Base-by-base conservation (phyloP, 495 filamentous ascomycete genomes). In the Penicillium odoratum region DNA sequence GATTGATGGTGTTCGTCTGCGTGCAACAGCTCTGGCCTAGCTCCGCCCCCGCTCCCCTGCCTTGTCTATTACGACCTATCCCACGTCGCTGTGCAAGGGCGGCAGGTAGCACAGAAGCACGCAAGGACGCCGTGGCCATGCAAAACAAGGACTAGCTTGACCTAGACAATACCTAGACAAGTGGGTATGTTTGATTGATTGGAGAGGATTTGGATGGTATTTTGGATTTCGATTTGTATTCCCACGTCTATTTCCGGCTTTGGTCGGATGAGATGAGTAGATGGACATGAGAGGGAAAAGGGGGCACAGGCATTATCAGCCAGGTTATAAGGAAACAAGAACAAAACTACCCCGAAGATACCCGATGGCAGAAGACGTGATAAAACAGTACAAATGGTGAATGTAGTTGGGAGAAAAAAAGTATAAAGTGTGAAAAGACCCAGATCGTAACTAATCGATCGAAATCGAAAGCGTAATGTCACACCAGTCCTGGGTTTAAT, bases 401-500 rank as follows among this genome's bases (percentile, higher is more conserved):
- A 38, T 10, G 21, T 38, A 4, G 25, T 25, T 26, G 25, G 8
- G 16, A 30, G 36, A 21, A 51, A 51, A 51, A 38, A 49, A 33
- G n/a, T 18, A 30, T 26, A n/a, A 21, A 48, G 45, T 33, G 38
- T 40, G 15, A 15, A 25, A 52, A 48, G 33, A 28, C 21, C 26
- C 25, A 48, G 10, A 33, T 47, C 9, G 30, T 46, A 48, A 34
- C n/a, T 38, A 45, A 51, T 62, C 54, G 51, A 61, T 40, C 43
- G 13, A 25, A 53, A 45, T 55, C 29, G 9, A 30, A 45, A 43
- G 25, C n/a, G 30, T 46, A 15, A 60, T 30, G 64, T 64, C 29
- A 57, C 66, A 66, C 64, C 49, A 52, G 66, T 59, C 61, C 46
- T 42, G 26, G 40, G 50, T 63, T 51, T 57, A 69, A 69, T 67